Evolutionary conservation across 257 asterid genomes (phyloP), one percentile per base, ranked within the genome.

Genomic region (Osmanthus fragrans): DNA sequence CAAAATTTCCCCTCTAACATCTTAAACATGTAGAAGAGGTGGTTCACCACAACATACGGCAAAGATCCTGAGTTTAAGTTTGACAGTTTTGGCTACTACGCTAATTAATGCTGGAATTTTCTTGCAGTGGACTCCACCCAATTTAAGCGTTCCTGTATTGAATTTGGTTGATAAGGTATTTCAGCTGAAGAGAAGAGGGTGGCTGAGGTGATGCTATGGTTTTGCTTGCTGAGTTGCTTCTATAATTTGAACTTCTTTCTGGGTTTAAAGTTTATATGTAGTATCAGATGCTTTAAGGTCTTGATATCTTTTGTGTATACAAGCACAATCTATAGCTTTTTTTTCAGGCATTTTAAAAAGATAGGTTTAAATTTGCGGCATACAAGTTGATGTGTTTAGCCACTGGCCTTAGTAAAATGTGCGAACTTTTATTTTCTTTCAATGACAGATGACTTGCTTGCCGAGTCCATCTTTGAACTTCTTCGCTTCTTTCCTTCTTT

Each of bases 131-230:
- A 87, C 92, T 40, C 97, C 97, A 1, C 96, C 97, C 37, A 88
- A 94, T 78, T 80, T 94, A 80, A 92, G 90, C 81, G 88, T 94
- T 79, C 97, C 97, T 13, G 70, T 86, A 4, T 33, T 86, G 77
- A 85, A 85, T 77, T 77, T 91, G 69, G 99, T 96, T 81, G 98
- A 96, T 83, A 94, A 89, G 8, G 81, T 91, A 77, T 96, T 96
- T 88, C 98, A 96, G 92, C 99, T 96, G 82, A 94, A 96, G 73
- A 87, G 88, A 89, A 85, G 99, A 88, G 99, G 99, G 81, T 96
- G 99, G 99, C 85, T 96, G 81, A 92, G 99, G 99, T 94, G 82
- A 89, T 80, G 30, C 73, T 72, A 58, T 71, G 40, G 49, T 65
- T 42, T 79, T 79, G 64, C 68, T 15, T 40, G 30, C n/a, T n/a